Evolutionary conservation across 805 yeast genomes (phyloP), one percentile per base, ranked within the genome.

Genomic region (Wickerhamiella domercqiae): DNA sequence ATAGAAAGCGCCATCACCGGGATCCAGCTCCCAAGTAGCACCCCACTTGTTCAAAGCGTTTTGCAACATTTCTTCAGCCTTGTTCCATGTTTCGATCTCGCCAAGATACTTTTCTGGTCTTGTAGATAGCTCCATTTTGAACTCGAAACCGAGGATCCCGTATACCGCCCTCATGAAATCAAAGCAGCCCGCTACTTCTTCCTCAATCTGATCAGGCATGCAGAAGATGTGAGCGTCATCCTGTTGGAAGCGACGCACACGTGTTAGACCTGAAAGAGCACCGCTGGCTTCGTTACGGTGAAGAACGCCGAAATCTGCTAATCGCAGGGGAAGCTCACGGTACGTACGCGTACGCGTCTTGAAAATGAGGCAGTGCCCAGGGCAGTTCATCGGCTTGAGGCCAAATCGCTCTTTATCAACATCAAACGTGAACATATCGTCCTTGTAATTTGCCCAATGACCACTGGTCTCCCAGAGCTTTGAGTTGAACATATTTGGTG

Each of bases 201-300:
- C 59, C 56, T 75, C 93, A 50, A 87, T 83, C 67, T 87, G 97
- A 45, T 78, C 93, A 49, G 71, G 75, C 39, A 83, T 75, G 69
- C 97, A 90, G 78, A 87, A 87, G 49, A 87, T 87, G 61, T 87
- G 98, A 34, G 95, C 96, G 64, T 87, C 98, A 62, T 87, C 98
- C 67, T 87, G 98, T 63, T 87, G 98, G 80, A 87, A 87, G 63
- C 97, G 76, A 66, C 98, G 80, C 34, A 90, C 97, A 66, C 98
- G 79, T 39, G 98, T 90, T 60, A 87, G 74, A 36, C 90, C 90
- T 30, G 95, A 75, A 48, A 87, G 68, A 9, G 97, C 96, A 62
- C 97, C 97, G 30, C 90, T 75, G 51, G 78, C 81, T 63, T 87
- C 98, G 60, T 87, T 87, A 69, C 98, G 77, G 67, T 87, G 98